phyloP scores from a whole-genome alignment of 345 rosid genomes.

The Populus pruinosa region DNA sequence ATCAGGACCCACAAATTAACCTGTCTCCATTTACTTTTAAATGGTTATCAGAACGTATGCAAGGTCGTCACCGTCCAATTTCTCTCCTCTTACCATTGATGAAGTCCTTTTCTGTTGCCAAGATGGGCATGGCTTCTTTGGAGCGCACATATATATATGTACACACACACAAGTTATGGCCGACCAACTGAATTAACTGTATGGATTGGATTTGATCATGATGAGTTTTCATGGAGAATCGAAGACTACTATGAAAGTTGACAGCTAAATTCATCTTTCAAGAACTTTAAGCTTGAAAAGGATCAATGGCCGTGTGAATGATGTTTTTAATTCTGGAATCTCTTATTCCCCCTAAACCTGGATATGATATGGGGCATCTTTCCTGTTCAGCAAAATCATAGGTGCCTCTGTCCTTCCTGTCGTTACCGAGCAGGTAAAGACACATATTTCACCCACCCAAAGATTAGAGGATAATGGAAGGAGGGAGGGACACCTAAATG shows the following conservation, averaged over 20 bases:
- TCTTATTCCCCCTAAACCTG: constrained; percentile 30
- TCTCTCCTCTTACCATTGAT: neutral
- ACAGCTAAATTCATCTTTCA: constrained; percentile 2
- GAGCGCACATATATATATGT: neutral
- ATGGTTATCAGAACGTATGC: neutral
- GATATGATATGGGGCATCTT: constrained; percentile 34
- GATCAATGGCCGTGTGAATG: neutral
- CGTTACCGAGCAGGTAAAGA: constrained; percentile 21
- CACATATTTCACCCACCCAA: neutral
- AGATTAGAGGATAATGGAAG: neutral
- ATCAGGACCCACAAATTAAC: constrained; percentile 9
- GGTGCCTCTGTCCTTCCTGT: constrained; percentile 5
- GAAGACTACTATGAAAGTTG: neutral
- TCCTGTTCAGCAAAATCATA: constrained; percentile 5
- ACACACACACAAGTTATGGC: constrained; percentile 3
- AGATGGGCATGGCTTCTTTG: neutral
- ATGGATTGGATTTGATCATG: constrained; percentile 12
- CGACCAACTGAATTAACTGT: constrained; percentile 26
- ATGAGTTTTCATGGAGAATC: constrained; percentile 4
- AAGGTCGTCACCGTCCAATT: neutral
- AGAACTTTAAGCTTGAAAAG: neutral
- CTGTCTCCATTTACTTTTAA: neutral
- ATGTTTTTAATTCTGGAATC: constrained; percentile 7
- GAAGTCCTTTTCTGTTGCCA: neutral
- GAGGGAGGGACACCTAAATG: neutral